These are phyloP conservation scores for Saccharomyces eubayanus DNA, from an alignment of 805 yeast species.

Conservation along the genomic window DNA sequence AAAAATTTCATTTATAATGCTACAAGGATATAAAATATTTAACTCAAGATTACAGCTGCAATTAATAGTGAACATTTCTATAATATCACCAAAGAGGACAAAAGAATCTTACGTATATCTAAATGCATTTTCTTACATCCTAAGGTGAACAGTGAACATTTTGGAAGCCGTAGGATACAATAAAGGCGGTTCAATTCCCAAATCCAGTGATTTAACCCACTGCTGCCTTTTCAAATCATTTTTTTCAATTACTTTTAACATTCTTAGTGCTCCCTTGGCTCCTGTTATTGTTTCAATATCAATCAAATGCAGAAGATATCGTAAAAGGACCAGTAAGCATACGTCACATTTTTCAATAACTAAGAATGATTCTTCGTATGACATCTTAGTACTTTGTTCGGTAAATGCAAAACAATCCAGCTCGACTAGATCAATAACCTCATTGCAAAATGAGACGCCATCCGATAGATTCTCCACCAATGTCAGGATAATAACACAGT, in stretches of 20 bases:
- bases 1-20: no score
- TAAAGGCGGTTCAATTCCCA: not conserved
- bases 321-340: constrained; percentile 4
- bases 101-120: not conserved
- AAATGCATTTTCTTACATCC: not conserved
- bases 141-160: not conserved
- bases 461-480: constrained; percentile 8
- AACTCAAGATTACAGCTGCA: no score
- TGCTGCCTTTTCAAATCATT: not conserved
- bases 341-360: constrained; percentile 5
- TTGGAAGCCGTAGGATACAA: not conserved
- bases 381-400: not conserved
- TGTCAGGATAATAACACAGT: not conserved
- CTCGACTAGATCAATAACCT: constrained; percentile 1
- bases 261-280: not conserved
- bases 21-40: no score
- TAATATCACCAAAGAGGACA: not conserved
- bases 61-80: no score
- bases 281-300: not conserved
- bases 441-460: constrained; percentile 5
- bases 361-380: not conserved
- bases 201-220: not conserved
- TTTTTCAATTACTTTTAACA: not conserved
- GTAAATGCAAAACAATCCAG: not conserved
- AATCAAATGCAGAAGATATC: constrained; percentile 2